Conservation (phyloP, 805 yeast species). For the Wickerhamomyces tratensis region DNA sequence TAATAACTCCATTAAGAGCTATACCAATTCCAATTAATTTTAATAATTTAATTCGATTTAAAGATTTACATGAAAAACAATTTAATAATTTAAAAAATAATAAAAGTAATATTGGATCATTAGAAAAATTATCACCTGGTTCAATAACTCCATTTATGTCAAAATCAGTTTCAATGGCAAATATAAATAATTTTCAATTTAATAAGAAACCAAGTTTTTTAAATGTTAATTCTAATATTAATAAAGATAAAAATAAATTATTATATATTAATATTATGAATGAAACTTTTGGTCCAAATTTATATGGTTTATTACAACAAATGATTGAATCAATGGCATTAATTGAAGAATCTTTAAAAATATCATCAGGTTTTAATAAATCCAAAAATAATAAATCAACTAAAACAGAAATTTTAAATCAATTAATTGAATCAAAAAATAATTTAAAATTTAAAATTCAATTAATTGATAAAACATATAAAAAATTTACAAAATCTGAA, state of each 20-base stretch:
- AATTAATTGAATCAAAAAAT: constrained; percentile 8
- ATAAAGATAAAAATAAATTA: constrained; percentile 2
- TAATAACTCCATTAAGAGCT: constrained; percentile 29
- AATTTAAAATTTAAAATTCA: constrained; percentile 20
- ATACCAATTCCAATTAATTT: constrained; percentile 21
- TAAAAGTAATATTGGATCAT: too few relatives aligned
- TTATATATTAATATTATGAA: constrained; percentile 22
- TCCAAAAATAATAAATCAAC: background rate
- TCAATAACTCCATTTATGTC: too few relatives aligned
- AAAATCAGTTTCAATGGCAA: too few relatives aligned
- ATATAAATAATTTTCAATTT: constrained; percentile 23
- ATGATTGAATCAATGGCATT: constrained; percentile 21
- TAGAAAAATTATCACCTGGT: too few relatives aligned
- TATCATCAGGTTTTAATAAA: background rate
- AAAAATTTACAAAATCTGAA: constrained; percentile 24
- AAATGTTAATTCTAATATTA: too few relatives aligned
- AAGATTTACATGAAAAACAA: too few relatives aligned
- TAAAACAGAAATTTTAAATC: constrained; percentile 1
- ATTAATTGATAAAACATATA: constrained; percentile 25
- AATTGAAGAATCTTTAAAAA: constrained; percentile 10
- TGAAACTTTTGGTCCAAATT: constrained; percentile 21
- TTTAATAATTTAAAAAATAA: too few relatives aligned
- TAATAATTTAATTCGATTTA: background rate
- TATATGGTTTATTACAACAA: constrained; percentile 20
- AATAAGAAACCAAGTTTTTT: background rate